Evolutionary conservation across 768 basidiomycete species (phyloP), one percentile per base, ranked within the genome.

Genomic region (Kwoniella dendrophila): DNA sequence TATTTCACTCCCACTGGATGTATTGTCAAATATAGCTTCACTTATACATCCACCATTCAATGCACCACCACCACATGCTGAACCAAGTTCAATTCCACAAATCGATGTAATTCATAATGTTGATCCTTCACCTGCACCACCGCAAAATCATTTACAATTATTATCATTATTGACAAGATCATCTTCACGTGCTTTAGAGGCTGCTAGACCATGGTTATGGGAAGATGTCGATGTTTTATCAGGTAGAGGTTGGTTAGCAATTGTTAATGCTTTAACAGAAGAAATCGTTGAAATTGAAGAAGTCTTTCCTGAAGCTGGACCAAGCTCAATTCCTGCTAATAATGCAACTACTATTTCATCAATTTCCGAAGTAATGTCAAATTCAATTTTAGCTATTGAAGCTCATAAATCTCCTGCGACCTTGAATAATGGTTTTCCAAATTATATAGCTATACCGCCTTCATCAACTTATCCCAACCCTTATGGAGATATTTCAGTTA

Each of bases 161-260:
- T 26, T 75, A 51, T 52, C 69, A 4, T 36, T 55, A 0, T 30
- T 69, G 4, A 56, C 67, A 0, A 62, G 61, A 27, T 49, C 71
- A 1, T 70, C 67, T 8, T 45, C 58, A 34, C 53, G 47, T 20
- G 45, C 66, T 7, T 58, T 75, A 18, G 74, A 74, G 55, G 68
- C 70, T 24, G 70, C 70, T 27, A 55, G 74, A 59, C 74, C 73
- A 27, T 75, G 71, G 68, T 55, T 78, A 47, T 78, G 77, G 77
- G 73, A 76, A 44, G 68, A 77, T 45, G 76, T 78, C 27, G 70
- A 73, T 34, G 74, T 78, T 29, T 55, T 61, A 33, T 58, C 66
- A 22, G 77, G 77, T 1, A 38, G 77, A 57, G 75, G 75, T 20
- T 78, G 77, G 77, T 63, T 78, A 62, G 71, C 74, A 11, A 72